Percentiles rank a stretch among this genome's conserved stretches.
Conservation (phyloP, 2,329 filamentous ascomycete species). For the Elsinoe batatas region DNA sequence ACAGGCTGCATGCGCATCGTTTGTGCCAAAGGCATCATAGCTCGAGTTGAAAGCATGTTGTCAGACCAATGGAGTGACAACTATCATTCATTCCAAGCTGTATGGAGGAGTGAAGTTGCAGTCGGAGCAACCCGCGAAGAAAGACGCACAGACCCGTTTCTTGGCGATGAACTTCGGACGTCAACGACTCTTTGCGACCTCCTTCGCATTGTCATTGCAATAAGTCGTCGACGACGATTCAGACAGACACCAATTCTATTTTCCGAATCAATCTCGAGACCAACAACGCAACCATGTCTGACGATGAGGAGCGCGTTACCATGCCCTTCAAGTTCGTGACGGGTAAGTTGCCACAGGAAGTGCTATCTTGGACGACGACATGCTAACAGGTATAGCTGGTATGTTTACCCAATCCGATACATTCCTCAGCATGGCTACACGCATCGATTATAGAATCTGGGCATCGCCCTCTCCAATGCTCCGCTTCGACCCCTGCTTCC, state of each 20-base stretch:
- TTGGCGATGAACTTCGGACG: conserved; percentile 8
- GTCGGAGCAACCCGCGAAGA: conserved; percentile 2
- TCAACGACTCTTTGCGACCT: conserved; percentile 5
- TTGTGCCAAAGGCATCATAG: conserved; percentile 20
- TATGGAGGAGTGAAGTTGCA: conserved; percentile 1
- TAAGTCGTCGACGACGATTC: neutral
- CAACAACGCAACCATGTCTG: conserved; percentile 66
- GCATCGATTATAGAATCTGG: neutral
- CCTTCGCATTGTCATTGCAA: neutral
- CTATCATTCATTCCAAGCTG: neutral
- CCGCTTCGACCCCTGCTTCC: too few species aligned
- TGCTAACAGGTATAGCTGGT: conserved; percentile 23
- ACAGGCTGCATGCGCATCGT: conserved; percentile 20
- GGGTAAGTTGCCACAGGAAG: conserved; percentile 51
- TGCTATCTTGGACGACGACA: neutral
- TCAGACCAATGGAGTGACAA: neutral
- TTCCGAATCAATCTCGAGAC: conserved; percentile 13
- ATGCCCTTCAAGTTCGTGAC: conserved; percentile 99
- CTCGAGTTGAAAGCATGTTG: neutral
- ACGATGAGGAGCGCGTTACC: conserved; percentile 79
- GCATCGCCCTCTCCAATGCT: neutral
- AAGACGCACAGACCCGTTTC: conserved; percentile 1
- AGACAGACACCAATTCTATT: conserved; percentile 13
- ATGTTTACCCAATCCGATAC: conserved; percentile 16
- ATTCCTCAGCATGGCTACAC: neutral